Conservation (phyloP, 1,284 basidiomycete genomes). For the Sporisorium graminicola region DNA sequence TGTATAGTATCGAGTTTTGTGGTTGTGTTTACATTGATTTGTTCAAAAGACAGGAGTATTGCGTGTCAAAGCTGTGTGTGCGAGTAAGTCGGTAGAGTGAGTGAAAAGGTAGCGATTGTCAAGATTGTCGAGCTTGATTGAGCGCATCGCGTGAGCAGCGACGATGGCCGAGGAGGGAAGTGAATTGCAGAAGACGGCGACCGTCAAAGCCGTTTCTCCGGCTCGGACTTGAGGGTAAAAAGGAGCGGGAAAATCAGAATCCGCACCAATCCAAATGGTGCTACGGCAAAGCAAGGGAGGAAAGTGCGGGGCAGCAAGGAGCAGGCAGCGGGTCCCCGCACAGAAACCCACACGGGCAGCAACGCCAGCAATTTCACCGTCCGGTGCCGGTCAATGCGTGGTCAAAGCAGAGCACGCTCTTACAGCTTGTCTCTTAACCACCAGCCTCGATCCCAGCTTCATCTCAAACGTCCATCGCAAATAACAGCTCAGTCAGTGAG, state of each 20-base stretch:
- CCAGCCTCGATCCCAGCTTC: neutral
- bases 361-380: neutral
- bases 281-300: neutral
- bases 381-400: neutral
- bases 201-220: conserved; percentile 26
- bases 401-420: neutral
- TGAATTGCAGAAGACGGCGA: neutral
- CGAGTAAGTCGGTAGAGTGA: neutral
- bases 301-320: conserved; percentile 2
- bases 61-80: neutral
- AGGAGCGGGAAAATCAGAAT: neutral
- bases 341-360: neutral
- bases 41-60: neutral
- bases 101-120: neutral
- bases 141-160: neutral
- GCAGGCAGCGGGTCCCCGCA: neutral
- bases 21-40: neutral
- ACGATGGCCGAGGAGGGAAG: neutral
- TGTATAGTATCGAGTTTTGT: neutral
- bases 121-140: neutral
- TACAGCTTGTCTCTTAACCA: neutral
- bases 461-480: no score
- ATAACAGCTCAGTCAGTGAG: neutral
- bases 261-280: conserved; percentile 20
- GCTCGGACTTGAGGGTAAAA: conserved; percentile 13